A percentile compares a stretch with the other conserved stretches of the same genome.
phyloP scores from a whole-genome alignment of 2,329 filamentous ascomycete species.

The Purpureocillium lavendulum region DNA sequence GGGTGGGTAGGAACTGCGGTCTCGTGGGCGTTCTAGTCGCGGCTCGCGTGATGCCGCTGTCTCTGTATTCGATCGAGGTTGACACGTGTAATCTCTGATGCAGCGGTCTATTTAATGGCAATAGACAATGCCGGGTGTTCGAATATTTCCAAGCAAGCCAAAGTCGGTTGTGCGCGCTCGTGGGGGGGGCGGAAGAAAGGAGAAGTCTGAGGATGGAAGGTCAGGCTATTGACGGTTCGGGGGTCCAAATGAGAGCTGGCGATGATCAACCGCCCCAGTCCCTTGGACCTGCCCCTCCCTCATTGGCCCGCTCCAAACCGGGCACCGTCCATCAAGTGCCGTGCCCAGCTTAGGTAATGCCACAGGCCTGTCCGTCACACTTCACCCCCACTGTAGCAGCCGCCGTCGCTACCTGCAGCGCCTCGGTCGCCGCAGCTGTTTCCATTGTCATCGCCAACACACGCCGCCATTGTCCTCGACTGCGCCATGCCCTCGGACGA shows the following conservation, averaged over 20 bases:
- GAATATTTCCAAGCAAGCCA: too few species aligned
- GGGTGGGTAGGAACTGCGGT: too few species aligned
- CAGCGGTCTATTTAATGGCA: too few species aligned
- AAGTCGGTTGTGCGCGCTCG: too few species aligned
- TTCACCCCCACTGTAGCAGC: not conserved
- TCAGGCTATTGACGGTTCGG: conserved; percentile 1
- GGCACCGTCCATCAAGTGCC: not conserved
- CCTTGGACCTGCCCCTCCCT: not conserved
- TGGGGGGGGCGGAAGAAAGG: not conserved
- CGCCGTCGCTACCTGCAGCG: too few species aligned
- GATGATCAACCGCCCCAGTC: not conserved
- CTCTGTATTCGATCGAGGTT: too few species aligned
- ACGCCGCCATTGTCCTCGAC: too few species aligned
- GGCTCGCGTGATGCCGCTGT: conserved; percentile 6
- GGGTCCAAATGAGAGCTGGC: conserved; percentile 1
- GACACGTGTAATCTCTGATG: too few species aligned
- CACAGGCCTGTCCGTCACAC: not conserved
- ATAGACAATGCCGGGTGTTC: too few species aligned
- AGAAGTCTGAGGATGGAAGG: not conserved
- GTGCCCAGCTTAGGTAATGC: not conserved
- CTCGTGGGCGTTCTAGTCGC: too few species aligned
- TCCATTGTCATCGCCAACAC: too few species aligned
- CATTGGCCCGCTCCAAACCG: conserved; percentile 1
- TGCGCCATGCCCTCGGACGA: conserved; percentile 62
- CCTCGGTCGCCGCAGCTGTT: too few species aligned